These are phyloP conservation scores for Camellia japonica DNA, from an alignment of 148 eudicot species.

Conservation along the genomic window DNA sequence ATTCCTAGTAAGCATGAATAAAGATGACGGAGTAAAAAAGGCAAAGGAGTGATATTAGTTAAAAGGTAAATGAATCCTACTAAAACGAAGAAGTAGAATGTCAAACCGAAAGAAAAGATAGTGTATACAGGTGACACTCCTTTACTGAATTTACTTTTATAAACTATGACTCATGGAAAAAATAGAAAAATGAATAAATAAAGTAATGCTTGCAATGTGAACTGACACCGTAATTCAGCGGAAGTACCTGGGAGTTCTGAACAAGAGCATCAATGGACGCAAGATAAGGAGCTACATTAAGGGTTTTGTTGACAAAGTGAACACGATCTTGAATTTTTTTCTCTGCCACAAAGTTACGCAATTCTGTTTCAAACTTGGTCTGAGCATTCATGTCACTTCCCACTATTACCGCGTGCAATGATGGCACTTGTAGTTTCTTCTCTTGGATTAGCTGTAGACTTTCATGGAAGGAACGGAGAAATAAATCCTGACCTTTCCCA, in stretches of 20 bases:
- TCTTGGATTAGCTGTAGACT: conserved; percentile 64
- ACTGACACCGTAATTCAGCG: neutral
- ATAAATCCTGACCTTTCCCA: conserved; percentile 88
- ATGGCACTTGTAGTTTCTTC: conserved; percentile 73
- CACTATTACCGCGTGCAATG: conserved; percentile 73
- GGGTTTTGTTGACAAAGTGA: conserved; percentile 81
- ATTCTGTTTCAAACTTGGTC: conserved; percentile 79
- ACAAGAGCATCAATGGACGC: conserved; percentile 85
- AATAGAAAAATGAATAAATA: neutral
- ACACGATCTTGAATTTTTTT: conserved; percentile 71
- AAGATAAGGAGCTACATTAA: conserved; percentile 78
- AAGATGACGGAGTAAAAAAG: neutral
- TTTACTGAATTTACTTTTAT: neutral
- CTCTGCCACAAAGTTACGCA: conserved; percentile 60
- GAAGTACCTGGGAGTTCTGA: conserved; percentile 76
- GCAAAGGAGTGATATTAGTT: neutral
- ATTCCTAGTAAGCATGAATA: neutral
- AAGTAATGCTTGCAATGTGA: neutral
- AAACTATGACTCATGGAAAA: neutral
- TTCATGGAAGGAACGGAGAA: conserved; percentile 75
- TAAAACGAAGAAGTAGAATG: neutral
- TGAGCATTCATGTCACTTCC: conserved; percentile 90
- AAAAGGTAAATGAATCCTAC: neutral
- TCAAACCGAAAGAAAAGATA: neutral
- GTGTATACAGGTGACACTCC: neutral